phyloP scores from a whole-genome alignment of 176 grass and related monocot genomes.

The Aegilops tauschii region DNA sequence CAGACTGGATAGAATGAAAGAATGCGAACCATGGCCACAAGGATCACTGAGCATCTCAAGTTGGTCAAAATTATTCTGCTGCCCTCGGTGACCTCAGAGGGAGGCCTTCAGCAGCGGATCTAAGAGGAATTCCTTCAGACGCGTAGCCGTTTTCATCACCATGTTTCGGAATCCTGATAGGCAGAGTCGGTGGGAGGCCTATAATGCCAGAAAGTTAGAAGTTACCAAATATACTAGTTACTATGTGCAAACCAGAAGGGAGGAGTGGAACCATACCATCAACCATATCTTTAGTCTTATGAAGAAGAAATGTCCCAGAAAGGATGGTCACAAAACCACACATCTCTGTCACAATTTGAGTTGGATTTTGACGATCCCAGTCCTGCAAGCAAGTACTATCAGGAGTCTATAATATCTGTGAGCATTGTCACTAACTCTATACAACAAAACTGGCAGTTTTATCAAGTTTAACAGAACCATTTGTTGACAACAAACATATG shows the following conservation, averaged over 20 bases:
- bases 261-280: conserved; percentile 51
- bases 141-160: conserved; percentile 51
- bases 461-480: background rate
- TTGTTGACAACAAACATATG: background rate
- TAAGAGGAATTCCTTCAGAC: conserved; percentile 83
- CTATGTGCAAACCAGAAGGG: background rate
- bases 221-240: background rate
- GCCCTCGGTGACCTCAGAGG: conserved; percentile 75
- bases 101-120: conserved; percentile 64
- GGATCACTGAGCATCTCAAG: conserved; percentile 8
- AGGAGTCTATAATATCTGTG: background rate
- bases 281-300: conserved; percentile 95
- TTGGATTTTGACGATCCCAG: conserved; percentile 95
- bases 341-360: conserved; percentile 96
- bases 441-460: background rate
- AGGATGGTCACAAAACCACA: conserved; percentile 94
- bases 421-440: background rate
- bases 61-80: conserved; percentile 43
- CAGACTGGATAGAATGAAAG: conserved; percentile 42
- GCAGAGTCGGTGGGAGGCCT: conserved; percentile 54
- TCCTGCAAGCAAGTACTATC: conserved; percentile 54
- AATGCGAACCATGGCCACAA: conserved; percentile 21
- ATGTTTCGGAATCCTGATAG: conserved; percentile 64
- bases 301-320: conserved; percentile 97
- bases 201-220: conserved; percentile 3